Base-by-base conservation (phyloP, 768 basidiomycete species). In the Ramaria sp. region DNA sequence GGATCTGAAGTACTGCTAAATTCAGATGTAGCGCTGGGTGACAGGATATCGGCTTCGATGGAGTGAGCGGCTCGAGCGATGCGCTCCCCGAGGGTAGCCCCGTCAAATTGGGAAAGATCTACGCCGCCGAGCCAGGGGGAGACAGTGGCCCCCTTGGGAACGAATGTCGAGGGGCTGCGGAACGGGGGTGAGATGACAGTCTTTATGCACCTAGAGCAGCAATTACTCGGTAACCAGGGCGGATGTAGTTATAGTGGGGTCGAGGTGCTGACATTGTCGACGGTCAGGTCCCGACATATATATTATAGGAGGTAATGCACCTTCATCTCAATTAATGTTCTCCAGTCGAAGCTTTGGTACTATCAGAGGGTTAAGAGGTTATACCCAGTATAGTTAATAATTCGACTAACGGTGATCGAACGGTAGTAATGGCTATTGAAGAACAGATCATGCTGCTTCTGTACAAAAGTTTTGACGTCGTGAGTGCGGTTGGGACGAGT, bases 331-430 rank as follows among this genome's bases (percentile, higher is more conserved):
- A 86, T 66, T 13, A 91, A 66, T 13, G 86, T 83, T 62, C 87
- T 75, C 88, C 89, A 91, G 66, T 88, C 84, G 62, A 89, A 88
- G 63, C 85, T 86, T 71, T 91, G 86, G 61, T 80, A 87, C 86
- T 88, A 61, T 7, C 22, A 46, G 54, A 46, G 34, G 60, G 31
- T 22, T 39, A 9, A 34, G 24, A 3, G 9, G 4, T 39, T 31
- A 38, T 20, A 43, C 30, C 27, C 3, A 39, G 33, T 51, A 43
- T 9, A 56, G 30, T 52, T 1, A 9, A 37, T 43, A 31, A 53
- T 9, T 38, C 31, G 17, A 47, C 48, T 58, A 62, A 86, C 86
- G 4, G 82, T 86, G 59, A 88, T 86, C 17, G 78, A 73, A 27
- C 73, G 62, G n/a, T 69, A 69, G 66, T 87, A 88, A n/a, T 77